A percentile compares a stretch with the other conserved stretches of the same genome.
Evolutionary conservation across 164 flowering plant genomes (phyloP).

Genomic region (Cinnamomum micranthum): DNA sequence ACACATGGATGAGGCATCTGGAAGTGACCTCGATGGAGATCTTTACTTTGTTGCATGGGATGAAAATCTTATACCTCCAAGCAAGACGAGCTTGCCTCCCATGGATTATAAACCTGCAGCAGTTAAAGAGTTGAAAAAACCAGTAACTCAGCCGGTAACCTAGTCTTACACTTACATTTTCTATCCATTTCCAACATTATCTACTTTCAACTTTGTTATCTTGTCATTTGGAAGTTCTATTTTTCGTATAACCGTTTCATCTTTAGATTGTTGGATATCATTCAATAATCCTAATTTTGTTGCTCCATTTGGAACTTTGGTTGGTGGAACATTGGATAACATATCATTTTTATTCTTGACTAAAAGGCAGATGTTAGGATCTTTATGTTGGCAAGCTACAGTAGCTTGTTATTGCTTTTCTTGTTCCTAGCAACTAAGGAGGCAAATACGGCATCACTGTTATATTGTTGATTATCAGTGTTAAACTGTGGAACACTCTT

Average conservation of each 20-base stretch:
- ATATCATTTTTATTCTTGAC: not conserved
- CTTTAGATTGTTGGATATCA: not conserved
- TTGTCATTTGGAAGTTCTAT: not conserved
- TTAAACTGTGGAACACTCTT: not conserved
- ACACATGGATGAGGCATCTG: slow-evolving; percentile 91
- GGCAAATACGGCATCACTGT: not conserved
- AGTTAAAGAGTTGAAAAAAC: slow-evolving; percentile 33
- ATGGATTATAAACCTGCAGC: slow-evolving; percentile 75
- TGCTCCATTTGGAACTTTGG: not conserved
- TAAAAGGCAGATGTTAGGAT: not conserved
- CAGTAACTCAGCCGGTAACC: slow-evolving; percentile 45
- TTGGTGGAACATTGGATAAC: not conserved
- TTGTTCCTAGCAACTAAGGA: not conserved
- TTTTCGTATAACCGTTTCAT: not conserved
- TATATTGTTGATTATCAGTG: not conserved
- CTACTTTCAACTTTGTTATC: not conserved
- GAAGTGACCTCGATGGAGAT: slow-evolving; percentile 98
- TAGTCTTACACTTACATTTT: not conserved
- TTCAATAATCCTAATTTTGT: not conserved
- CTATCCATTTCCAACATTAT: not conserved
- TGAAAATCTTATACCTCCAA: slow-evolving; percentile 73
- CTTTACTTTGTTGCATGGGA: slow-evolving; percentile 94
- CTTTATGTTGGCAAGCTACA: not conserved
- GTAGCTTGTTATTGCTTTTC: not conserved
- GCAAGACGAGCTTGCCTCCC: slow-evolving; percentile 66